A percentile compares a stretch with the other conserved stretches of the same genome.
These are phyloP conservation scores for Phyllosticta ampelicida DNA, from an alignment of 2,329 filamentous ascomycete species.

Conservation along the genomic window DNA sequence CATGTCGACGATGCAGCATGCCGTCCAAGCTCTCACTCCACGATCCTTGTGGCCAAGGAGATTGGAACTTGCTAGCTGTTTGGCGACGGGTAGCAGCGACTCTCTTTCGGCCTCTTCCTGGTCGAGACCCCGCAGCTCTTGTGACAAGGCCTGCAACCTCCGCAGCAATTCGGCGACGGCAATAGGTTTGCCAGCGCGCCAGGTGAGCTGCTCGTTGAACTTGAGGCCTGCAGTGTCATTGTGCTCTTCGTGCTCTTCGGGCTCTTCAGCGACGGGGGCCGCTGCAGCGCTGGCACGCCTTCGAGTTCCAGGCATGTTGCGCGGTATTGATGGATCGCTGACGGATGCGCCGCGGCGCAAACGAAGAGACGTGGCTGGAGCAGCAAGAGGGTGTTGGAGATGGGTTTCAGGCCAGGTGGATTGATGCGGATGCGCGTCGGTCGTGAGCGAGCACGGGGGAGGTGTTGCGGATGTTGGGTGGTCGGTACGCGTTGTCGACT, in stretches of 20 bases:
- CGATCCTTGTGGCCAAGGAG: slow-evolving; percentile 85
- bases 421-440: slow-evolving; percentile 2
- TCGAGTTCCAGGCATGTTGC: slow-evolving; percentile 18
- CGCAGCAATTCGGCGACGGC: slow-evolving; percentile 69
- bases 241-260: slow-evolving; percentile 6
- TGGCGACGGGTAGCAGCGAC: slow-evolving; percentile 75
- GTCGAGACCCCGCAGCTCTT: slow-evolving; percentile 75
- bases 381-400: neutral
- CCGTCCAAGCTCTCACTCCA: slow-evolving; percentile 80
- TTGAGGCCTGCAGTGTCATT: slow-evolving; percentile 38
- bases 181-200: slow-evolving; percentile 86
- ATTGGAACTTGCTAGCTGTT: slow-evolving; percentile 72
- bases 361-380: neutral
- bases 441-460: neutral
- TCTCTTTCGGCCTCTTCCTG: slow-evolving; percentile 75
- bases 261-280: slow-evolving; percentile 16
- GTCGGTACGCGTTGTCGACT: slow-evolving; percentile 10
- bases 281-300: slow-evolving; percentile 28
- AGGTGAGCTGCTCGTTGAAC: slow-evolving; percentile 80
- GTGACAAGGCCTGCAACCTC: slow-evolving; percentile 67
- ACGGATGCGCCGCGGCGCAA: slow-evolving; percentile 9
- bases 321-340: slow-evolving; percentile 6
- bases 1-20: slow-evolving; percentile 86
- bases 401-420: neutral
- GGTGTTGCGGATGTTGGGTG: slow-evolving; percentile 2